phyloP scores from a whole-genome alignment of 1,139 yeast species.

The Blastobotrys buckinghamii region DNA sequence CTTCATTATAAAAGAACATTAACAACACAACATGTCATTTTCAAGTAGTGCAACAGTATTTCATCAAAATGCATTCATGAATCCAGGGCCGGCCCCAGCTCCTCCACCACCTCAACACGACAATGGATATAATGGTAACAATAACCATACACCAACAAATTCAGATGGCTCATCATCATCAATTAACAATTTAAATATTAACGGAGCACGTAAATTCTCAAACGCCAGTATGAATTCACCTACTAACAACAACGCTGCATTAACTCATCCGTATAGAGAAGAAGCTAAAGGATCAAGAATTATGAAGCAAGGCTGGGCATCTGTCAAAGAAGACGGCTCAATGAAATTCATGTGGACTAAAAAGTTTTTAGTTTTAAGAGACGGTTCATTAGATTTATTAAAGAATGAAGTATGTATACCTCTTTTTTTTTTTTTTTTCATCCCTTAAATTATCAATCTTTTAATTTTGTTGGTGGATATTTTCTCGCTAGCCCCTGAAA shows the following conservation, averaged over 20 bases:
- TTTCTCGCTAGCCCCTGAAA: neutral
- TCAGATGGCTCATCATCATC: slow-evolving; percentile 16
- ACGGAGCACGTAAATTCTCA: slow-evolving; percentile 6
- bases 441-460: neutral
- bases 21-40: slow-evolving; percentile 21
- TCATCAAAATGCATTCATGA: slow-evolving; percentile 33
- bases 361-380: slow-evolving; percentile 70
- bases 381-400: slow-evolving; percentile 67
- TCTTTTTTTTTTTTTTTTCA: neutral
- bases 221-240: neutral
- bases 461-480: neutral
- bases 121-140: slow-evolving; percentile 1
- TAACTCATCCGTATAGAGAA: slow-evolving; percentile 12
- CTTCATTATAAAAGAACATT: neutral
- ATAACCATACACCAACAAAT: slow-evolving; percentile 15
- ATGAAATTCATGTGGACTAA: slow-evolving; percentile 86
- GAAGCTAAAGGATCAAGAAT: slow-evolving; percentile 12
- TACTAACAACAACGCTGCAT: slow-evolving; percentile 3
- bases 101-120: slow-evolving; percentile 27
- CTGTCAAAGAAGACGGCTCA: slow-evolving; percentile 81
- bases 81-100: slow-evolving; percentile 39
- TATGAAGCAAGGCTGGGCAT: slow-evolving; percentile 69
- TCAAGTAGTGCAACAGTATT: slow-evolving; percentile 27
- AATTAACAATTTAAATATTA: neutral
- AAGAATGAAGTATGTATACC: slow-evolving; percentile 48